Evolutionary conservation across 2,329 filamentous ascomycete genomes (phyloP).

Genomic region (Niveomyces coronatus): DNA sequence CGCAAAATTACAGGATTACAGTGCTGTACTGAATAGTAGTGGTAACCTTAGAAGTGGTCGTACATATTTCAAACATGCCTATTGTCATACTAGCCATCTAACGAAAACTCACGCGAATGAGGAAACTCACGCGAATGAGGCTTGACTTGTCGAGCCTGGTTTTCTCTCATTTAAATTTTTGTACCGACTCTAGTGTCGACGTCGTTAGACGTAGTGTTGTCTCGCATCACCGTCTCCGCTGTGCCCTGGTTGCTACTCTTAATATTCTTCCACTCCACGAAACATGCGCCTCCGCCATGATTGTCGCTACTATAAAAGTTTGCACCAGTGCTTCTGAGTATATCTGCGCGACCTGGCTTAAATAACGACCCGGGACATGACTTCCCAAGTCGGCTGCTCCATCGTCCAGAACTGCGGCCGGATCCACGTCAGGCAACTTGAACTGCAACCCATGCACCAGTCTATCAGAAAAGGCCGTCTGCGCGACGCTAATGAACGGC

Average conservation of each 20-base stretch:
- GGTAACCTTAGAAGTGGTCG: too few species aligned
- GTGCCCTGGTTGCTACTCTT: conserved; percentile 10
- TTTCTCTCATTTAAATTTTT: too few species aligned
- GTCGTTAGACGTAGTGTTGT: too few species aligned
- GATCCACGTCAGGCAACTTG: neutral
- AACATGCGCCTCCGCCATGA: conserved; percentile 1
- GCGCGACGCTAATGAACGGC: conserved; percentile 3
- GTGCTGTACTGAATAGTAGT: too few species aligned
- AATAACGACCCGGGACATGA: neutral
- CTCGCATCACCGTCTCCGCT: too few species aligned
- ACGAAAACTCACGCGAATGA: too few species aligned
- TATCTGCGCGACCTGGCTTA: neutral
- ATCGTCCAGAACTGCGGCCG: neutral
- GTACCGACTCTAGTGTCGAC: too few species aligned
- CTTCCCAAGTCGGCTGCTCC: neutral
- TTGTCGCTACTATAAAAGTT: conserved; percentile 3
- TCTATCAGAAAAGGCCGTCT: conserved; percentile 4
- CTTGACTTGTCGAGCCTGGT: too few species aligned
- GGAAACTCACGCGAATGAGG: too few species aligned
- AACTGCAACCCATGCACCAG: neutral
- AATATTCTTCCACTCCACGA: conserved; percentile 13
- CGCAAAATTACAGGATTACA: too few species aligned
- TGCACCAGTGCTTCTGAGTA: conserved; percentile 1
- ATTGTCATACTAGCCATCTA: too few species aligned
- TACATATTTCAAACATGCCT: too few species aligned